A percentile compares a stretch with the other conserved stretches of the same genome.
These are phyloP conservation scores for Cicer judaicum DNA, from an alignment of 306 rosid genomes.

Conservation along the genomic window DNA sequence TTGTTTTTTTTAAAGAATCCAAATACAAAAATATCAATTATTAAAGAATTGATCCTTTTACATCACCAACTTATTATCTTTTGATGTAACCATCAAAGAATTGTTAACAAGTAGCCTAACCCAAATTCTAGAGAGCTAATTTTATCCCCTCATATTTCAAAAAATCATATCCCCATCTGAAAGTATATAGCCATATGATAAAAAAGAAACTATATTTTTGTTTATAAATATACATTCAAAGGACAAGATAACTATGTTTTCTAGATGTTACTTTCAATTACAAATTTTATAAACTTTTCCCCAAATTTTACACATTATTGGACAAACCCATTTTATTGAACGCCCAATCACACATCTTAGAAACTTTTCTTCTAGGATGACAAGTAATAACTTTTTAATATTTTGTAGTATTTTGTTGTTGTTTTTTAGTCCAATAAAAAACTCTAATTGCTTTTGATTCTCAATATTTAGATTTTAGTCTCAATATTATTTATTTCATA, in stretches of 20 bases:
- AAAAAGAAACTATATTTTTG: too few species aligned
- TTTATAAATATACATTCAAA: too few species aligned
- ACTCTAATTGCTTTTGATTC: not conserved
- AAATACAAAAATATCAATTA: conserved; percentile 1
- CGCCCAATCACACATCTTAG: conserved; percentile 10
- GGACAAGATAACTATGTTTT: too few species aligned
- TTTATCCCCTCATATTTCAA: too few species aligned
- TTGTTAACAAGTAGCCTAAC: not conserved
- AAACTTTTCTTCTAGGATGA: not conserved
- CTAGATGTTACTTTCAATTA: too few species aligned
- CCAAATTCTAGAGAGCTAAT: too few species aligned
- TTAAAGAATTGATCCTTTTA: not conserved
- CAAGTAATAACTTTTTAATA: not conserved
- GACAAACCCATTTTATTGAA: not conserved
- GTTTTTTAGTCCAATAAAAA: not conserved
- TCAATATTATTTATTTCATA: not conserved
- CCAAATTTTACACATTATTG: too few species aligned
- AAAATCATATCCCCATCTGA: too few species aligned
- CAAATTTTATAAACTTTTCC: too few species aligned
- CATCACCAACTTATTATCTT: not conserved
- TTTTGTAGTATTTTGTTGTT: not conserved
- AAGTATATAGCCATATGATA: too few species aligned
- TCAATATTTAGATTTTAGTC: not conserved
- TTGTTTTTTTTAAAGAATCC: not conserved
- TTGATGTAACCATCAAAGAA: not conserved